Base-by-base conservation (phyloP, 1,284 basidiomycete species). In the Malassezia arunalokei region DNA sequence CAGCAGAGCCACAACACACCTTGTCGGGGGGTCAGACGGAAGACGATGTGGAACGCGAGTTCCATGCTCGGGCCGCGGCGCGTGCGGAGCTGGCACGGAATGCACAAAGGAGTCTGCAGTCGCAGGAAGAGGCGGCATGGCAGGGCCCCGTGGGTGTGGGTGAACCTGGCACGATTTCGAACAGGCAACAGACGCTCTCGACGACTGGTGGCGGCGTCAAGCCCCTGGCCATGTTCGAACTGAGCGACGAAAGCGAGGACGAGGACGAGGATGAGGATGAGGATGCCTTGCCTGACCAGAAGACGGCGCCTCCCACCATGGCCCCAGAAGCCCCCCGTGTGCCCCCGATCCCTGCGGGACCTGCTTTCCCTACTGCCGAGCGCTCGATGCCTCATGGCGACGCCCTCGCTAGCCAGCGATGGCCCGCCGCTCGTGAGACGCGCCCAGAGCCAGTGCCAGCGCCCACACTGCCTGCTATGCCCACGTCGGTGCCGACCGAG, bases 251-350 rank as follows among this genome's bases (percentile, higher is more conserved):
- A 51, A 65, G 65, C 48, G 68, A 69, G 47, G 62, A 62, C 43
- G 66, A 68, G 20, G 20, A 2, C 20, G 11, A 12, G 33, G 33
- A 35, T 35, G 32, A 35, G 8, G 32, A 35, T 42, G 65, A 58
- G 27, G 47, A 54, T 17, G 47, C 29, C 28, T 4, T 30, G 28
- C 31, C 43, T 27, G 24, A 2, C 9, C 3, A 12, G 2, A n/a
- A 9, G 11, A 11, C 42, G 15, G 42, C 42, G 15, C 5, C 46
- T 11, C 24, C 28, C 11, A 12, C 33, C 20, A 30, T 14, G 35
- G 15, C 43, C 15, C 29, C 43, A 30, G 29, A 32, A 24, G n/a
- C 32, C 17, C 12, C 44, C 12, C 68, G 74, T 62, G 81, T 87
- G 0, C 78, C 80, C 0, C 83, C n/a, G n/a, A 24, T 24, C 20